Conservation (phyloP, 1,284 basidiomycete genomes). For the Pisolithus thermaeus region DNA sequence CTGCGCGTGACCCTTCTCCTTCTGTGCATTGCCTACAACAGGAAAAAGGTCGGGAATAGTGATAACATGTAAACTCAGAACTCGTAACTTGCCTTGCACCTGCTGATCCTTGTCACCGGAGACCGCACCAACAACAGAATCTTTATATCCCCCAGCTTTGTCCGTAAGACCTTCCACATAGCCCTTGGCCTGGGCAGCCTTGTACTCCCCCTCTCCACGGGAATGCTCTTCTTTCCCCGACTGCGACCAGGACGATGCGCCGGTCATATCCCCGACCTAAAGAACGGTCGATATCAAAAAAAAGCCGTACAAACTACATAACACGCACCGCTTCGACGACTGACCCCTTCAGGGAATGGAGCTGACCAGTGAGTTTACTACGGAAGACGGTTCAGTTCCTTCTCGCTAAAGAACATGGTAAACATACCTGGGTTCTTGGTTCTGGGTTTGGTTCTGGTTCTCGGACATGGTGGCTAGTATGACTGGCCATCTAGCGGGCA, state of each 20-base stretch:
- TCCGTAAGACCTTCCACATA: constrained; percentile 56
- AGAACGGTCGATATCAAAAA: constrained; percentile 3
- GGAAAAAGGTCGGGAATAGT: not conserved
- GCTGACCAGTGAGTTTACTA: constrained; percentile 61
- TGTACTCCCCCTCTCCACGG: constrained; percentile 57
- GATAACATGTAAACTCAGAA: not conserved
- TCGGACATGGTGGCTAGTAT: not conserved
- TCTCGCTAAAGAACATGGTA: not conserved
- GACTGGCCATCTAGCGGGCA: too few species aligned
- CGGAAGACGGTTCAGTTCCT: not conserved
- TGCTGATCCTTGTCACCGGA: constrained; percentile 63
- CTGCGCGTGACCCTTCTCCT: constrained; percentile 57
- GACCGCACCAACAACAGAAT: constrained; percentile 58
- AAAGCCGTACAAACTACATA: too few species aligned
- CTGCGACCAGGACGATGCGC: constrained; percentile 41
- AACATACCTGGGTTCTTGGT: constrained; percentile 26
- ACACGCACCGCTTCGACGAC: constrained; percentile 46
- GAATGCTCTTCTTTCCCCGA: constrained; percentile 64
- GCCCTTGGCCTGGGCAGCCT: constrained; percentile 49
- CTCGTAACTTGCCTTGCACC: constrained; percentile 36
- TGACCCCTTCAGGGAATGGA: constrained; percentile 56
- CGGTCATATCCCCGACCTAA: constrained; percentile 45
- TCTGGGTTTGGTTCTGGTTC: not conserved
- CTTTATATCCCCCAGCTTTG: constrained; percentile 59
- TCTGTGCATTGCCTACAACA: constrained; percentile 42